These are phyloP conservation scores for Sporothrix schenckii DNA, from an alignment of 2,329 filamentous ascomycete species.

Conservation along the genomic window DNA sequence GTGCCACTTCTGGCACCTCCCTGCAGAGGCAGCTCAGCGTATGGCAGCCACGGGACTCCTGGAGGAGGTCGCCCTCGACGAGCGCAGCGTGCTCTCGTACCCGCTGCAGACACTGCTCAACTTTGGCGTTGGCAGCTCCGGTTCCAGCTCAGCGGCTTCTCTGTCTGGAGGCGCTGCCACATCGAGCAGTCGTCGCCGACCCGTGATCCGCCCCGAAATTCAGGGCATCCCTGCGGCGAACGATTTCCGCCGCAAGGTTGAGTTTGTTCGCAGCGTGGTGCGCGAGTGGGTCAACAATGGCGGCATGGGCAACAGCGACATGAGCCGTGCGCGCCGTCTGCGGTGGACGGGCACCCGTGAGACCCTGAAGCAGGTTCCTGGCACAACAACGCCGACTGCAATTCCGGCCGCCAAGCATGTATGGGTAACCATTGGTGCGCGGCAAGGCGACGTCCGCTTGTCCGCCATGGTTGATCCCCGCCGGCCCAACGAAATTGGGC, in stretches of 20 bases:
- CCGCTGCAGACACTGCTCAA: constrained; percentile 74
- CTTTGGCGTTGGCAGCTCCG: constrained; percentile 49
- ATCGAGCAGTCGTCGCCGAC: constrained; percentile 52
- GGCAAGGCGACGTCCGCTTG: constrained; percentile 60
- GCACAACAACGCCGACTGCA: constrained; percentile 41
- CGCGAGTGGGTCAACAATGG: constrained; percentile 71
- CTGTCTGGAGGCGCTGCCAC: constrained; percentile 46
- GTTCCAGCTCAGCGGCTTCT: constrained; percentile 13
- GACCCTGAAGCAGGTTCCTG: constrained; percentile 51
- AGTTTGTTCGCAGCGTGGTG: constrained; percentile 69
- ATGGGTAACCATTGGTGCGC: constrained; percentile 69
- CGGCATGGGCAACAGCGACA: constrained; percentile 69
- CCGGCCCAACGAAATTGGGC: constrained; percentile 56
- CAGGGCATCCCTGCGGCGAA: constrained; percentile 71
- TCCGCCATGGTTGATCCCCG: constrained; percentile 60
- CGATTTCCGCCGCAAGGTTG: constrained; percentile 71
- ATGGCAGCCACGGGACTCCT: constrained; percentile 68
- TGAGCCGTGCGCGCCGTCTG: constrained; percentile 57
- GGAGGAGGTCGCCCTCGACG: constrained; percentile 69
- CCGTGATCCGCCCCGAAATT: constrained; percentile 62
- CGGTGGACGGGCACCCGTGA: constrained; percentile 64
- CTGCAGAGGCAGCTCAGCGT: constrained; percentile 68
- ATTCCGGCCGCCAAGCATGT: constrained; percentile 59
- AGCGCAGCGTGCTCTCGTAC: constrained; percentile 71
- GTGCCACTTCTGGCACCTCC: constrained; percentile 77